These are phyloP conservation scores for Pholiota adiposa DNA, from an alignment of 1,284 basidiomycete genomes.

Conservation along the genomic window DNA sequence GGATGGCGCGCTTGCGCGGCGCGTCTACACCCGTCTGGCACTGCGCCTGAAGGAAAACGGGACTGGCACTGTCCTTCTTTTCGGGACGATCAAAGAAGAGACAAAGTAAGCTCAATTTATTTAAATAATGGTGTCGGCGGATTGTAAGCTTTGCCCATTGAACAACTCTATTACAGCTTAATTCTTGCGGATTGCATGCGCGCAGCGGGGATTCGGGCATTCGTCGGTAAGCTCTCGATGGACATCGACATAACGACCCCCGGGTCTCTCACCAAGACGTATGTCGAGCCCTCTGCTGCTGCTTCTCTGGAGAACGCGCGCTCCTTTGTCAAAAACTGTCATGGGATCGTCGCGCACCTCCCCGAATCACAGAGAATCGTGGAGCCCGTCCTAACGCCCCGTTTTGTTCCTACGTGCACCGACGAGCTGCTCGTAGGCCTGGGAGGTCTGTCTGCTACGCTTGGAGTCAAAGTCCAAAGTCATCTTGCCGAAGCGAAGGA, in stretches of 20 bases:
- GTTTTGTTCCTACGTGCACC: constrained; percentile 83
- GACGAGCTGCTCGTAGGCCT: constrained; percentile 66
- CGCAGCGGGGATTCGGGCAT: constrained; percentile 71
- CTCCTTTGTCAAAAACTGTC: constrained; percentile 61
- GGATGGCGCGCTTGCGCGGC: constrained; percentile 59
- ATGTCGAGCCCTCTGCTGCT: constrained; percentile 63
- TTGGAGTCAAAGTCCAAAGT: constrained; percentile 65
- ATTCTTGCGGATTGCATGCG: constrained; percentile 78
- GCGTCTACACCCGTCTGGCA: constrained; percentile 70
- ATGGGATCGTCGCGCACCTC: constrained; percentile 41
- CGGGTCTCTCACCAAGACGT: constrained; percentile 65
- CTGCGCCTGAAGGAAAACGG: constrained; percentile 68
- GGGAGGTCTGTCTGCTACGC: constrained; percentile 49
- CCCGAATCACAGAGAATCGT: constrained; percentile 56
- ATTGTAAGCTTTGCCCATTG: not conserved
- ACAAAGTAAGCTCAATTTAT: constrained; percentile 63
- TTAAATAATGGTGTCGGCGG: not conserved
- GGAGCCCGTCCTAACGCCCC: constrained; percentile 81
- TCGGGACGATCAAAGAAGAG: constrained; percentile 80
- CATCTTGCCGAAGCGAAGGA: constrained; percentile 80
- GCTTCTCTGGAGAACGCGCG: constrained; percentile 54
- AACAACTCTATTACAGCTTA: constrained; percentile 46
- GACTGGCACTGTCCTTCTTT: constrained; percentile 76
- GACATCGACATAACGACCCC: constrained; percentile 50
- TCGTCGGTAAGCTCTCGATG: constrained; percentile 87